Conservation (phyloP, 257 asterid genomes). For the Ocimum tenuiflorum region DNA sequence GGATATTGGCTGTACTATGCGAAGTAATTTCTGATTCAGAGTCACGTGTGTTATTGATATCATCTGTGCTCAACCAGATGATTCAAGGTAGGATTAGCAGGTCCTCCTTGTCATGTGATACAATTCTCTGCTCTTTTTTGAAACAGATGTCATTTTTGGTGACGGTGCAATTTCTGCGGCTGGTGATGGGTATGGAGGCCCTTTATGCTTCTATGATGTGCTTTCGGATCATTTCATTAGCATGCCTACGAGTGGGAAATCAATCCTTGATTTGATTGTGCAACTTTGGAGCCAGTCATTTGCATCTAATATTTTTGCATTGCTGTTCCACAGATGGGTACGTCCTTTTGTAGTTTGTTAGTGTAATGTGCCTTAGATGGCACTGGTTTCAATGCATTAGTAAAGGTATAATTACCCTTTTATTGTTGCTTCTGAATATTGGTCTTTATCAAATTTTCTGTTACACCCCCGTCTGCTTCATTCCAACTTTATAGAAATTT, state of each 20-base stretch:
- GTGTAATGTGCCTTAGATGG: background rate
- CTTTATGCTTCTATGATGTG: constrained; percentile 66
- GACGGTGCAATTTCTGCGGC: constrained; percentile 46
- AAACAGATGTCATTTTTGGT: constrained; percentile 61
- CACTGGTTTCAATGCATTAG: background rate
- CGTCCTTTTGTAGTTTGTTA: constrained; percentile 25
- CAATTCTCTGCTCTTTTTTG: constrained; percentile 15
- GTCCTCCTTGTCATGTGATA: constrained; percentile 6
- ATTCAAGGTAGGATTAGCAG: background rate
- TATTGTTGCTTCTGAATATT: constrained; percentile 21
- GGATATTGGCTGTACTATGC: background rate
- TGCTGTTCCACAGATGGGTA: constrained; percentile 94
- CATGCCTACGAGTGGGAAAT: constrained; percentile 55
- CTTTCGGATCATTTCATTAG: constrained; percentile 80
- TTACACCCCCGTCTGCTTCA: background rate
- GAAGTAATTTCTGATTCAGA: background rate
- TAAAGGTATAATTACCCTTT: background rate
- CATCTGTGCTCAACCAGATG: background rate
- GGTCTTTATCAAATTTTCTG: background rate
- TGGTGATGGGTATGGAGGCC: constrained; percentile 46
- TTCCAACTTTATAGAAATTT: too few relatives aligned
- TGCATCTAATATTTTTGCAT: constrained; percentile 70
- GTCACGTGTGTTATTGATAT: background rate
- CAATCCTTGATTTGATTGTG: constrained; percentile 37
- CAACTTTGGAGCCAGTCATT: constrained; percentile 97